Base-by-base conservation (phyloP, 768 basidiomycete genomes). In the Coprinellus aureogranulatus region DNA sequence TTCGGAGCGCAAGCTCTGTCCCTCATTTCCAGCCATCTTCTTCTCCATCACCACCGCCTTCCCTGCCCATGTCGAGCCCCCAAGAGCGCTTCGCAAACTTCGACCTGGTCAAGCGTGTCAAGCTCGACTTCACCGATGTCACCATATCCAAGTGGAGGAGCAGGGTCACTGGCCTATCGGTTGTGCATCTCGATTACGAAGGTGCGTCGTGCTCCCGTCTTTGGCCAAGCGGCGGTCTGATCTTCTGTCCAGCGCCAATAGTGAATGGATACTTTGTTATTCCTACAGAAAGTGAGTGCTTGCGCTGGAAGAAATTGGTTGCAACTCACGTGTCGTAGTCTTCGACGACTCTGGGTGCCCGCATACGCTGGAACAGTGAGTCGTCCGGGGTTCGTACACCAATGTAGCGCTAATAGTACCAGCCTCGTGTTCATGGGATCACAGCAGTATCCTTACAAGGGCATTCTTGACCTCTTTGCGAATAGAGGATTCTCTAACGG, bases 391-490 rank as follows among this genome's bases (percentile, higher is more conserved):
- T 27, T 28, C 47, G 37, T 28, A 18, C 51, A 9, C 3, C 40
- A 44, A 25, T 44, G 20, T 45, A 25, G 55, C 25, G 20, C 56
- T 53, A 56, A 56, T 60, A 49, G 55, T 30, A 30, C 39, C 55
- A 93, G 90, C 70, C 73, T 96, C 59, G 85, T 98, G 28, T 98
- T 98, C 69, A 90, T 98, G 81, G 97, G 97, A 4, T 96, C 94
- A 0, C 87, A 96, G 67, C 87, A 90, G 64, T 98, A 94, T 67
- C 95, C 96, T 0, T 92, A 92, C 80, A 98, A 98, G 70, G 96
- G 95, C 22, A 87, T 98, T 53, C 83, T 99, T 54, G 96, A 98
- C 74, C 87, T 91, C 56, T 80, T 99, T 22, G 97, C 97, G 2
- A 98, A 98, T 70, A 85, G 94, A 55, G 92, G 92, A 20, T 94